phyloP scores from a whole-genome alignment of 805 yeast species.

The Pichia heedii region DNA sequence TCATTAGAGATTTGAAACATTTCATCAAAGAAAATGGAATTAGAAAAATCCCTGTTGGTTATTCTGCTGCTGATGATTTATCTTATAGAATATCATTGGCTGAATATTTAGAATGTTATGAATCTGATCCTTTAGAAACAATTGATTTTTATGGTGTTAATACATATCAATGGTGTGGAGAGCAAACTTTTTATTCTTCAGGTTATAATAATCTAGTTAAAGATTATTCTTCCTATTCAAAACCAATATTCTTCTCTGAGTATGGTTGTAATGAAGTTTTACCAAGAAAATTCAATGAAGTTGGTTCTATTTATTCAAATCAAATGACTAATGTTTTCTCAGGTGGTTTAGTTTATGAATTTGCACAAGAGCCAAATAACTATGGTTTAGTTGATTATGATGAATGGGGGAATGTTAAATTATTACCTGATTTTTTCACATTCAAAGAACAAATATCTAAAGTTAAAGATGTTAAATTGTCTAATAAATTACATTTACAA shows the following conservation, averaged over 20 bases:
- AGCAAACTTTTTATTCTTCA: conserved; percentile 70
- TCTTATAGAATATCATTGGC: conserved; percentile 68
- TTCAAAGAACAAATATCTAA: conserved; percentile 36
- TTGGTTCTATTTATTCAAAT: conserved; percentile 55
- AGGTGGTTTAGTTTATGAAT: conserved; percentile 83
- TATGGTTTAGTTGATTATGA: conserved; percentile 61
- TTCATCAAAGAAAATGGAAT: conserved; percentile 52
- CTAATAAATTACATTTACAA: conserved; percentile 16
- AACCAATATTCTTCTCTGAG: conserved; percentile 85
- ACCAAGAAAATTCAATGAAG: conserved; percentile 76
- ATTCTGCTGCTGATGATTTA: conserved; percentile 93
- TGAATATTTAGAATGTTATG: conserved; percentile 69
- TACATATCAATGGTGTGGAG: conserved; percentile 83
- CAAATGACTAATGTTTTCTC: conserved; percentile 71
- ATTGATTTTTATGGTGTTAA: conserved; percentile 80
- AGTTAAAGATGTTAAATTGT: conserved; percentile 21
- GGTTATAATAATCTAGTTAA: conserved; percentile 63
- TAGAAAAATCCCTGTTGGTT: conserved; percentile 80
- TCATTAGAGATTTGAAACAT: conserved; percentile 71
- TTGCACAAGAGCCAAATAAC: conserved; percentile 66
- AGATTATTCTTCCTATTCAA: conserved; percentile 58
- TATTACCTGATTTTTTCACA: conserved; percentile 36
- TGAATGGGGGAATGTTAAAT: conserved; percentile 32
- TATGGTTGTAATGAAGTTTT: conserved; percentile 80
- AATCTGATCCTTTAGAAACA: conserved; percentile 38